Base-by-base conservation (phyloP, 2,329 filamentous ascomycete species). In the Colletotrichum plurivorum region DNA sequence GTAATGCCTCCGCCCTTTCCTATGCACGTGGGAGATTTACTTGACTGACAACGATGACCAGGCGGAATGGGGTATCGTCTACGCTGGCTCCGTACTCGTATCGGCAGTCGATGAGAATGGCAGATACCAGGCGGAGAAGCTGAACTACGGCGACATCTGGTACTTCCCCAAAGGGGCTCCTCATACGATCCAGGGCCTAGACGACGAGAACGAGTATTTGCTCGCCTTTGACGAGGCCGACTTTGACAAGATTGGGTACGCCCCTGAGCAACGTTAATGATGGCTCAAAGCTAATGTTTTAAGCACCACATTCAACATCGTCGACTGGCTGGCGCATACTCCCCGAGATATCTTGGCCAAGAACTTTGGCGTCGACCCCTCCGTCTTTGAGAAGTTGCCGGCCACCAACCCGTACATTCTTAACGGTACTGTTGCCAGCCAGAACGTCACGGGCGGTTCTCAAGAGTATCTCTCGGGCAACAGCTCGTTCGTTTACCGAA, bases 281-380 rank as follows among this genome's bases (percentile, higher is more conserved):
- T n/a, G 18, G 16, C 13, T 2, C 31, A 20, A 9, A 39, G 45
- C 45, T 66, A 22, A 60, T 5, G n/a, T 22, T 16, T 5, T n/a
- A 25, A 88, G 88, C n/a, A 91, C 89, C 0, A 92, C 91, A 0
- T 93, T 93, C 83, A 91, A 89, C 80, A 84, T 93, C 25, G 90
- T 90, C 71, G 90, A 93, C 79, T 93, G 90, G 90, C 83, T 93
- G 43, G 81, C 86, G 0, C 90, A 92, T 75, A 93, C 90, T 0
- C 90, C 91, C 0, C 87, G 86, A 58, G 71, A 76, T 52, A 83
- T 93, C 52, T 81, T 93, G 0, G 90, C 90, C 43, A 92, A 91
- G 80, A 93, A 92, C 81, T 92, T 93, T 71, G 89, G 89, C 22
- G 84, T 93, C 20, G 82, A 88, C 56, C 83, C 84, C 22, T 85